These are phyloP conservation scores for Hyaloperonospora brassicae DNA, from an alignment of 352 stramenopile genomes.

Conservation along the genomic window DNA sequence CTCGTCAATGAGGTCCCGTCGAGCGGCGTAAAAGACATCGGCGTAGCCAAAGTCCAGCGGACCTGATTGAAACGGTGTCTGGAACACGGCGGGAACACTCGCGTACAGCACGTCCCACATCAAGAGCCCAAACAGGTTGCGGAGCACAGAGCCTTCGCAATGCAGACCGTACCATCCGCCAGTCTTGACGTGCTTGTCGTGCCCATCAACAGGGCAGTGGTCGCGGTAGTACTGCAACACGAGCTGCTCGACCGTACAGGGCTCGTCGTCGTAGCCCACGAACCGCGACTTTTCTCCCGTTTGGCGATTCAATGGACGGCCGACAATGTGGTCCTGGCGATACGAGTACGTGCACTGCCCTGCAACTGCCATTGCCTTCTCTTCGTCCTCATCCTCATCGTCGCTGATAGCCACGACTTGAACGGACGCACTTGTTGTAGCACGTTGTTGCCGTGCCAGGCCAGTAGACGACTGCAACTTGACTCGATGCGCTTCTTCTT, in stretches of 20 bases:
- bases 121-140: slow-evolving; percentile 77
- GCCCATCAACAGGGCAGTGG: slow-evolving; percentile 8
- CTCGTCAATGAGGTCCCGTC: slow-evolving; percentile 37
- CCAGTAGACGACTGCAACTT: slow-evolving; percentile 13
- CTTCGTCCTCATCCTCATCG: slow-evolving; percentile 11
- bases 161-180: slow-evolving; percentile 84
- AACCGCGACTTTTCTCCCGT: slow-evolving; percentile 80
- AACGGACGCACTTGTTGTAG: slow-evolving; percentile 13
- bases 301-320: slow-evolving; percentile 62
- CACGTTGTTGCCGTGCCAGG: slow-evolving; percentile 16
- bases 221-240: slow-evolving; percentile 73
- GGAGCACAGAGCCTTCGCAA: slow-evolving; percentile 63
- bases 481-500: slow-evolving; percentile 8
- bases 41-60: slow-evolving; percentile 70
- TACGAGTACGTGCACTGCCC: slow-evolving; percentile 28
- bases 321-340: slow-evolving; percentile 43
- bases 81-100: slow-evolving; percentile 74
- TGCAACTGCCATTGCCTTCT: slow-evolving; percentile 3
- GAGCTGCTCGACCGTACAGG: slow-evolving; percentile 78
- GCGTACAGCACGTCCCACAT: slow-evolving; percentile 86
- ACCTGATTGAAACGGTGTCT: slow-evolving; percentile 70
- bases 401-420: slow-evolving; percentile 1
- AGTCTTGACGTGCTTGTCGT: slow-evolving; percentile 1
- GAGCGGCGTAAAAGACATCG: slow-evolving; percentile 37
- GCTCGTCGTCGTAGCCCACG: slow-evolving; percentile 81